A percentile compares a stretch with the other conserved stretches of the same genome.
Conservation (phyloP, 352 stramenopile genomes). For the Globisporangium heterothallicum region DNA sequence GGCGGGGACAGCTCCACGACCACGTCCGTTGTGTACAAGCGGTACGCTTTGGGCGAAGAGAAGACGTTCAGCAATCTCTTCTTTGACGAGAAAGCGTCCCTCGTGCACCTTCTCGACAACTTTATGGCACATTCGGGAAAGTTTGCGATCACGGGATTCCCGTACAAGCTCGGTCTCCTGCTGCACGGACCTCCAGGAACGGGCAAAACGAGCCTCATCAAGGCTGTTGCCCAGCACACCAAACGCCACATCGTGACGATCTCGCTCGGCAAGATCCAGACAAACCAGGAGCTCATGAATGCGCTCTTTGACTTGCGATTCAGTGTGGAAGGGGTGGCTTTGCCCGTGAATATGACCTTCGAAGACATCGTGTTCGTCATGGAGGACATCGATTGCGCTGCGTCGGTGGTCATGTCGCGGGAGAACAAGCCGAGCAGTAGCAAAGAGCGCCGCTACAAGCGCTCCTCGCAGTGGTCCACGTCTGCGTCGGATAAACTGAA, state of each 20-base stretch:
- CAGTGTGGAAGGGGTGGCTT: constrained; percentile 26
- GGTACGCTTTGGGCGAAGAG: constrained; percentile 67
- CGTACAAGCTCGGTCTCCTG: constrained; percentile 79
- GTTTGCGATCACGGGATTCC: constrained; percentile 79
- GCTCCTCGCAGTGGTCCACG: not conserved
- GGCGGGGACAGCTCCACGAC: constrained; percentile 10
- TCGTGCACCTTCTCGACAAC: constrained; percentile 56
- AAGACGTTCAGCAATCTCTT: constrained; percentile 84
- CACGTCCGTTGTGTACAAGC: constrained; percentile 27
- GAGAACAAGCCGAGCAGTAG: constrained; percentile 3
- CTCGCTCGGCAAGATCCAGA: constrained; percentile 42
- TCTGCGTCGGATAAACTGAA: constrained; percentile 37
- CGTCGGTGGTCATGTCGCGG: constrained; percentile 34
- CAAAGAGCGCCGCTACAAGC: not conserved
- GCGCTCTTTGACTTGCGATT: constrained; percentile 43
- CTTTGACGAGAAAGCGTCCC: constrained; percentile 58
- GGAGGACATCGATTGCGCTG: constrained; percentile 58
- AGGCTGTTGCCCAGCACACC: constrained; percentile 66
- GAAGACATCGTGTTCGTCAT: constrained; percentile 71
- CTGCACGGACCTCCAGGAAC: constrained; percentile 78
- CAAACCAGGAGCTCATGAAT: constrained; percentile 58
- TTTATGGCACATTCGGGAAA: constrained; percentile 62
- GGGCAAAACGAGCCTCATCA: constrained; percentile 84
- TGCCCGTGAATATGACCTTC: constrained; percentile 40
- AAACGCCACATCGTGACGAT: constrained; percentile 62